Base-by-base conservation (phyloP, 176 grass and related monocot genomes). In the Juncus effusus region DNA sequence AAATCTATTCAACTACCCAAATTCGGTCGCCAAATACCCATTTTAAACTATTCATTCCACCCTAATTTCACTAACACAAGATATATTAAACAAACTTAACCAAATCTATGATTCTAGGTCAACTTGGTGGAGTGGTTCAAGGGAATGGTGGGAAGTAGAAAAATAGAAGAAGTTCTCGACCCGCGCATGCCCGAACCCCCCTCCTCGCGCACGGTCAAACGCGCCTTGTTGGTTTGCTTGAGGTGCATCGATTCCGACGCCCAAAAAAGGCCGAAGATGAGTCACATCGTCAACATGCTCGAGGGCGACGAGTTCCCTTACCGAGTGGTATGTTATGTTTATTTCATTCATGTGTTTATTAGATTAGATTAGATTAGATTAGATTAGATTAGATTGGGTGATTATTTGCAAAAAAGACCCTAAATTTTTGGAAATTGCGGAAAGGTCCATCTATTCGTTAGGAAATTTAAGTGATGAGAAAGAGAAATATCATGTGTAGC, bases 41-140 rank as follows among this genome's bases (percentile, higher is more conserved):
- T 28, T 28, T 28, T 28, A 28, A 28, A 28, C 19, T 28, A 28
- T 28, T 28, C 19, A 28, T 28, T 28, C 19, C 19, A 28, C 19
- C 19, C 19, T 28, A 28, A 28, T 28, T 28, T 28, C 19, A 28
- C 19, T 28, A 28, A 28, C 19, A 28, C 19, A 28, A 28, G 1
- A 28, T 28, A 28, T 28, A 28, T 28, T 28, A 28, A 28, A 28
- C 19, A 28, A 28, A 28, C 19, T 28, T 28, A 28, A 28, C 19
- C 19, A 28, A 28, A 28, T 28, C 19, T 0, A 28, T 28, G 19
- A 28, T 28, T 51, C 14, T 74, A 89, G 81, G 81, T 95, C 71
- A 99, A 99, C 78, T 77, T 99, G 80, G 95, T 94, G n/a, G 95
- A 94, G 62, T 99, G 95, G 95, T 99, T 99, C 77, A 90, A 70